Base-by-base conservation (phyloP, 768 basidiomycete genomes). In the Russula dissimulans region DNA sequence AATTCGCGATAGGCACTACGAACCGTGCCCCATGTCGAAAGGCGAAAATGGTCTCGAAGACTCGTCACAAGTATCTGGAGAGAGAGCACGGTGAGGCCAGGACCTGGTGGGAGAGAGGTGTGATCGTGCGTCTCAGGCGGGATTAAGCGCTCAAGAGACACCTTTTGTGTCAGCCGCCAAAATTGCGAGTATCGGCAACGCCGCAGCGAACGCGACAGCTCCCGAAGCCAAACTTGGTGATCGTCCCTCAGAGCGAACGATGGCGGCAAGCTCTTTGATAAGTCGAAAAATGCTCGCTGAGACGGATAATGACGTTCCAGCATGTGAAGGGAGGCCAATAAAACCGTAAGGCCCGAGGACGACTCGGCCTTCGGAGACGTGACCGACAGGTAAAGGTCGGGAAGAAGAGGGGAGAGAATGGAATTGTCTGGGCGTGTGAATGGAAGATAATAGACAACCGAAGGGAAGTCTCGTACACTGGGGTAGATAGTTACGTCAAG, bases 381-480 rank as follows among this genome's bases (percentile, higher is more conserved):
- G 18, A 67, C 57, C 6, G 71, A 56, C 48, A 73, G 69, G 67
- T 82, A 80, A 54, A 82, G 65, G 44, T 75, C 66, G 4, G 81
- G 79, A 31, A 88, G 69, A 29, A 90, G 77, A 64, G 81, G 79
- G 1, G 82, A 78, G 38, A 86, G 75, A 60, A 87, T 78, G 17
- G 86, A 79, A 78, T 78, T 4, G 82, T 80, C 71, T 90, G 86
- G 42, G 76, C 75, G 0, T 81, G 76, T 0, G 81, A 80, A 50
- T 78, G 75, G 73, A 89, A 90, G 34, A 87, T 64, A 31, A 81
- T 73, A 29, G 86, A 78, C 34, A 89, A 76, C 69, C 78, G 81
- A 22, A 89, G 74, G 0, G 89, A 91, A 4, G 80, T 86, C 72
- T 91, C 85, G 68, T 88, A 89, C 1, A 81, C 89, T 90, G 66